Evolutionary conservation across 2,329 filamentous ascomycete species (phyloP), one percentile per base, ranked within the genome.

Genomic region (Pestalotiopsis sp.): DNA sequence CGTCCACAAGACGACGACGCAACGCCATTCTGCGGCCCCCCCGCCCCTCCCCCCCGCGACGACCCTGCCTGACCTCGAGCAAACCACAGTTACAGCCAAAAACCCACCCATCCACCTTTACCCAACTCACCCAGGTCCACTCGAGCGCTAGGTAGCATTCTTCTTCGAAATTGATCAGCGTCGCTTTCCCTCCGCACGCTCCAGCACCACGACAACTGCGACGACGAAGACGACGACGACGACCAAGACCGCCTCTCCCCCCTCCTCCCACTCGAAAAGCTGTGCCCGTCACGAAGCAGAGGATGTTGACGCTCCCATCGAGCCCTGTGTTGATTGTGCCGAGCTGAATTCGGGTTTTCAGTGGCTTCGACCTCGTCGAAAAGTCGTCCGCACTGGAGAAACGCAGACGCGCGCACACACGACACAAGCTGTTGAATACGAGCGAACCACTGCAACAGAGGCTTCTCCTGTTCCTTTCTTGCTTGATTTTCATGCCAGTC

Each of bases 151-250:
- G 25, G 23, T 36, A 31, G 27, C 64, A 66, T 60, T 66, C 64
- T 66, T 66, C 52, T 60, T 66, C 64, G 56, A 66, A 60, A 60
- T 66, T 66, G 64, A 41, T 52, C 49, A 38, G 64, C 64, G 41
- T 45, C 59, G 45, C 63, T 60, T 52, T 60, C 64, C 20, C 49
- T 66, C 39, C 64, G 36, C 23, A 27, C 49, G 49, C 63, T 20
- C 13, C 38, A 27, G 17, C 20, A 49, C 20, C 13, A 14, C 27
- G 27, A 13, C 56, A 20, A 14, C 20, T 13, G 12, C 56, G 20
- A 59, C 20, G 27, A 31, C 56, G 11, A 25, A 14, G 56, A 59
- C 20, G 11, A 59, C 56, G 56, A 59, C 56, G 56, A 59, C 56
- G 56, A 59, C 56, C 3, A 59, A 59, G 3, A 25, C 56, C 17